phyloP scores from a whole-genome alignment of 768 basidiomycete genomes.

The Collybiopsis confluens region DNA sequence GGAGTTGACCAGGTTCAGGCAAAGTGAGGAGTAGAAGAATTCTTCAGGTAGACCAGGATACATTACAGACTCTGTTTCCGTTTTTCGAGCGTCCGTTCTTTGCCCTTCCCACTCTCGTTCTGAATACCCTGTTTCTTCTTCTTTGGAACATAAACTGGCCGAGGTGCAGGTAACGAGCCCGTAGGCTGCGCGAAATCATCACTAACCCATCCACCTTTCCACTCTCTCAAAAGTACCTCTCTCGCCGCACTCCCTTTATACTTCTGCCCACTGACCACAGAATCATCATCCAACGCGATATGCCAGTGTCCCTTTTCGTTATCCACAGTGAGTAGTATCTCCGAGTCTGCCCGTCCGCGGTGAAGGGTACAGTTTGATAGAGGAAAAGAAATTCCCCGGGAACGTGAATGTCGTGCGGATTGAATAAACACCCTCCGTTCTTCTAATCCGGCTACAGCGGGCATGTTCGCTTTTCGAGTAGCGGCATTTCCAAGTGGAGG shows the following conservation, averaged over 20 bases:
- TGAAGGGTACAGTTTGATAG: slow-evolving; percentile 21
- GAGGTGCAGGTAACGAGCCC: neutral
- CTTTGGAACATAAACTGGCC: too few relatives aligned
- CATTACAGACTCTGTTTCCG: too few relatives aligned
- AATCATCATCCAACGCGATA: slow-evolving; percentile 24
- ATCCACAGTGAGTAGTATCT: slow-evolving; percentile 25
- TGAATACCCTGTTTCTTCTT: too few relatives aligned
- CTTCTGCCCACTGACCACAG: slow-evolving; percentile 21
- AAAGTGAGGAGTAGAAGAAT: too few relatives aligned
- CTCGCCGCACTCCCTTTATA: slow-evolving; percentile 17
- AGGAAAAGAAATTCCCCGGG: slow-evolving; percentile 23
- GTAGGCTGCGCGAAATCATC: slow-evolving; percentile 1
- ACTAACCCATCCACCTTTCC: slow-evolving; percentile 16
- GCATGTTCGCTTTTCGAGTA: neutral
- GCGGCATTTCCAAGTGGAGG: slow-evolving; percentile 12
- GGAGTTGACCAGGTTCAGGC: too few relatives aligned
- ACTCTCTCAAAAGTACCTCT: slow-evolving; percentile 21
- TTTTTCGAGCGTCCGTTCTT: too few relatives aligned
- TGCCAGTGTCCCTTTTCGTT: slow-evolving; percentile 31
- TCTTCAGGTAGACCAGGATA: too few relatives aligned
- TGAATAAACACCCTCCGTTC: slow-evolving; percentile 25
- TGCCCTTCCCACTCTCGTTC: too few relatives aligned
- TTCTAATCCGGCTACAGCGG: slow-evolving; percentile 6
- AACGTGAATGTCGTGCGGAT: slow-evolving; percentile 25
- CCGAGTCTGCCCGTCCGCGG: slow-evolving; percentile 27